Conservation (phyloP, 2,329 filamentous ascomycete genomes). For the Lachnellula willkommii region DNA sequence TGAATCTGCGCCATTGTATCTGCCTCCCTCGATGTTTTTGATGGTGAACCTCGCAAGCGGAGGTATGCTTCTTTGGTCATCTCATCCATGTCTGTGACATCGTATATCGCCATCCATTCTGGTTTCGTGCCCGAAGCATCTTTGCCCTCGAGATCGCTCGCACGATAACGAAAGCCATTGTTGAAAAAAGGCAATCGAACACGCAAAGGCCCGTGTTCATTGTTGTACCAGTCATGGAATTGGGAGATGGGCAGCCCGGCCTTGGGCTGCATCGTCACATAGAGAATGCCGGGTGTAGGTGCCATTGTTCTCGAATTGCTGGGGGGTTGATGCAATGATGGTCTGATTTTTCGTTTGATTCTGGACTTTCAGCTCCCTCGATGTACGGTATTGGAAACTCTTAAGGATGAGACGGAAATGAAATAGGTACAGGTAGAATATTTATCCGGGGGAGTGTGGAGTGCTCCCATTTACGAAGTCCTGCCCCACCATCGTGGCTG, state of each 20-base stretch:
- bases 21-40: conserved; percentile 54
- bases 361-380: neutral
- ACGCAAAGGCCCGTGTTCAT: conserved; percentile 80
- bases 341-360: conserved; percentile 3
- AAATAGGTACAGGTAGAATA: neutral
- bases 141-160: conserved; percentile 48
- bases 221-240: conserved; percentile 93
- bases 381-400: neutral
- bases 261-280: conserved; percentile 80
- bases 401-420: neutral
- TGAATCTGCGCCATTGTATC: conserved; percentile 60
- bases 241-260: conserved; percentile 54
- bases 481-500: conserved; percentile 4
- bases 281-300: conserved; percentile 62
- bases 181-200: conserved; percentile 68
- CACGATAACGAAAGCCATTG: conserved; percentile 75
- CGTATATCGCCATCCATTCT: conserved; percentile 75
- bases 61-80: conserved; percentile 68
- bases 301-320: conserved; percentile 33
- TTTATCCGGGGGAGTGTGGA: conserved; percentile 3
- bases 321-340: neutral
- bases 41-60: conserved; percentile 51
- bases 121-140: conserved; percentile 41
- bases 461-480: neutral
- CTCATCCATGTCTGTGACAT: conserved; percentile 68